Evolutionary conservation across 73 alveolate genomes (phyloP).

Genomic region (Paramecium tetraurelia): DNA sequence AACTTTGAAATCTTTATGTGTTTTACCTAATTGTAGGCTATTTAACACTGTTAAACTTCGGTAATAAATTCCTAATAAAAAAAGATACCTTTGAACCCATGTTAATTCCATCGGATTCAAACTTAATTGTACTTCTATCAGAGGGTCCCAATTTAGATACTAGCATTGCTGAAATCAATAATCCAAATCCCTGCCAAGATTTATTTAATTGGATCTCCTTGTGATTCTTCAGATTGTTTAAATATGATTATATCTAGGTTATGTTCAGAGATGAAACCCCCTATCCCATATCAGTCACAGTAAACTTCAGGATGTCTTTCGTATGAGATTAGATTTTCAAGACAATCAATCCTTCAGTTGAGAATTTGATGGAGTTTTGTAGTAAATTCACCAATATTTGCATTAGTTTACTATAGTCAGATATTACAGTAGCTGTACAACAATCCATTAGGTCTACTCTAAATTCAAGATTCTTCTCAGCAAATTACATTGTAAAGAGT

Average conservation of each 20-base stretch:
- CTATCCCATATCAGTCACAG: slow-evolving; percentile 1
- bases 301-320: neutral
- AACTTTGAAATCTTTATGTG: neutral
- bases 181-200: slow-evolving; percentile 51
- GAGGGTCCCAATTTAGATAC: slow-evolving; percentile 31
- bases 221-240: neutral
- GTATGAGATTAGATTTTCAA: neutral
- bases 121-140: neutral
- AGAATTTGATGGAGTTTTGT: slow-evolving; percentile 34
- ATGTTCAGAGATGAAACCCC: neutral
- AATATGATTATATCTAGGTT: neutral
- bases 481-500: neutral
- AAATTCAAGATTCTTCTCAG: neutral
- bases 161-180: slow-evolving; percentile 3
- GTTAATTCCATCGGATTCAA: slow-evolving; percentile 6
- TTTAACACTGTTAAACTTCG: neutral
- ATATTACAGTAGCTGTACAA: neutral
- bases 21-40: neutral
- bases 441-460: neutral
- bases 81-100: slow-evolving; percentile 9
- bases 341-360: slow-evolving; percentile 10
- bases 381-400: slow-evolving; percentile 32
- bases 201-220: neutral
- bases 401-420: slow-evolving; percentile 51
- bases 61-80: neutral